Conservation (phyloP, 202 grass and related monocot species). For the Sporobolus alterniflorus region DNA sequence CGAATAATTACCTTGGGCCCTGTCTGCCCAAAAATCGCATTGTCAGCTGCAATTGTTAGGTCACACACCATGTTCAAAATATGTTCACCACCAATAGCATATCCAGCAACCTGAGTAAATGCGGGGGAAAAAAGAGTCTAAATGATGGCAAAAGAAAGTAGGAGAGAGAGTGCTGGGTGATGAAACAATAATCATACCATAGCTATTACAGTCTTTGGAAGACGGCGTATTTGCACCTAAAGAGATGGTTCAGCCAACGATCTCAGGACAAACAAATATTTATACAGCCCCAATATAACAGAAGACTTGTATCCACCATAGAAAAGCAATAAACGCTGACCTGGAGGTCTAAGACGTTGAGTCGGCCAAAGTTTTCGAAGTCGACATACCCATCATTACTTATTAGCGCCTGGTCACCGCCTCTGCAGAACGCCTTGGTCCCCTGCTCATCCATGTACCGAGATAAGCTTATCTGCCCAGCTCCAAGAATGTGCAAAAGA, state of each 20-base stretch:
- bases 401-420: constrained; percentile 85
- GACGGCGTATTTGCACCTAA: constrained; percentile 88
- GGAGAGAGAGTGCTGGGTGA: background rate
- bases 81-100: constrained; percentile 92
- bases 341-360: constrained; percentile 98
- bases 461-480: background rate
- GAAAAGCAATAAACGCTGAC: constrained; percentile 44
- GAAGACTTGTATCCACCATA: background rate
- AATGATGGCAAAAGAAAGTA: constrained; percentile 5
- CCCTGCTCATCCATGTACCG: constrained; percentile 57
- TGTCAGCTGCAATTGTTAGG: constrained; percentile 90
- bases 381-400: constrained; percentile 86
- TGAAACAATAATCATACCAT: constrained; percentile 54
- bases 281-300: no score
- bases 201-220: constrained; percentile 91
- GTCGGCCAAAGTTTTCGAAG: constrained; percentile 91
- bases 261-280: background rate
- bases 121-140: no score
- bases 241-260: background rate
- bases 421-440: constrained; percentile 85
- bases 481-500: background rate
- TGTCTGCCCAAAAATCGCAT: constrained; percentile 92
- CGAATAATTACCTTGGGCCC: constrained; percentile 63
- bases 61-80: constrained; percentile 96
- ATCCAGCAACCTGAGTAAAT: constrained; percentile 76